Conservation (phyloP, 164 flowering plant species). For the Macadamia tetraphylla region DNA sequence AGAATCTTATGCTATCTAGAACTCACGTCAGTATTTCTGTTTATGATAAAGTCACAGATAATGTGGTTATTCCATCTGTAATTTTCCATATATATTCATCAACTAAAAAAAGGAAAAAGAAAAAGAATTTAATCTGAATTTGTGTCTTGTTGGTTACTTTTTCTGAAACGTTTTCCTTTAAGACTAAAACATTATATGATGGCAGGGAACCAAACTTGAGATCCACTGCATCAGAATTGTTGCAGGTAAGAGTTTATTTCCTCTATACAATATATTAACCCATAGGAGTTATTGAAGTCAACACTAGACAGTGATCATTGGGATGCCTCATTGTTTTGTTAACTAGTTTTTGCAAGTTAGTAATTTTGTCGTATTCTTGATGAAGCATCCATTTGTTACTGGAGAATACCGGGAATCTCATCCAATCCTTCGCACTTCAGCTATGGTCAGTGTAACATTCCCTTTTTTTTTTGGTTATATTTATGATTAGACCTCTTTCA, state of each 20-base stretch:
- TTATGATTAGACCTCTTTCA: background rate
- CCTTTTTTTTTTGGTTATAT: background rate
- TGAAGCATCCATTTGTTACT: background rate
- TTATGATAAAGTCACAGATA: background rate
- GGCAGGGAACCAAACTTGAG: slow-evolving; percentile 54
- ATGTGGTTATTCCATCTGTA: background rate
- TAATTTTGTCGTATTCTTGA: background rate
- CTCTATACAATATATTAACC: slow-evolving; percentile 16
- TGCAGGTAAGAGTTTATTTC: slow-evolving; percentile 36
- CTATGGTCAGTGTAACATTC: background rate
- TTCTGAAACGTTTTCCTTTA: background rate
- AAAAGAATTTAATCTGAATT: background rate
- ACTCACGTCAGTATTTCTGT: too few relatives aligned
- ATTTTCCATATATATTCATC: background rate
- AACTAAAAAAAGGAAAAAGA: background rate
- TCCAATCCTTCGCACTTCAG: background rate
- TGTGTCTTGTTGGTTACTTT: background rate
- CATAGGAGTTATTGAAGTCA: background rate
- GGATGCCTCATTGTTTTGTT: background rate
- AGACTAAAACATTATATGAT: slow-evolving; percentile 10
- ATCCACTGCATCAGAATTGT: slow-evolving; percentile 59
- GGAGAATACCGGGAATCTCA: background rate
- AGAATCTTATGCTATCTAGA: too few relatives aligned
- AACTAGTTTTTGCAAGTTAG: background rate
- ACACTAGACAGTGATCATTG: background rate